Evolutionary conservation across 73 alveolate genomes (phyloP).

Genomic region (Symbiodinium natans): DNA sequence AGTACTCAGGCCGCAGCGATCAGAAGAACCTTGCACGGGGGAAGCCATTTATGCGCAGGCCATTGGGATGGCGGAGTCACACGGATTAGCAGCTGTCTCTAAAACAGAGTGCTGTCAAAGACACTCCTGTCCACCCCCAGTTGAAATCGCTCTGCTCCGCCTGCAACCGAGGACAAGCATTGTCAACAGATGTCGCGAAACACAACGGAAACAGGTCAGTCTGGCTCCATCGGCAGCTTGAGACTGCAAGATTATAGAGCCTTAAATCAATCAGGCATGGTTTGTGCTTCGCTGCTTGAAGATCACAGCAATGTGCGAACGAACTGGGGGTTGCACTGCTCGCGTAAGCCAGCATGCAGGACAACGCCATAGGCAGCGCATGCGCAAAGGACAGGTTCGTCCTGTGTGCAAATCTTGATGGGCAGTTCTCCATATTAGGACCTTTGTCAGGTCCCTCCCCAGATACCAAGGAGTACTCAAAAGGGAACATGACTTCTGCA

Average conservation of each 20-base stretch:
- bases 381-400: slow-evolving; percentile 68
- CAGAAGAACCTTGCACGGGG: neutral
- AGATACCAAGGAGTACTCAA: too few relatives aligned
- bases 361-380: slow-evolving; percentile 64
- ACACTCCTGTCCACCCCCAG: slow-evolving; percentile 57
- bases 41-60: too few relatives aligned
- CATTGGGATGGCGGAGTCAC: too few relatives aligned
- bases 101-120: slow-evolving; percentile 30
- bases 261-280: neutral
- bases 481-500: too few relatives aligned
- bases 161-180: neutral
- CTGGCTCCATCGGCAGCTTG: neutral
- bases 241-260: neutral
- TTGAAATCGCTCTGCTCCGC: neutral
- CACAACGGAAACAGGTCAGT: neutral
- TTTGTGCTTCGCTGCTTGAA: neutral
- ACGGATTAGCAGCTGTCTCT: too few relatives aligned
- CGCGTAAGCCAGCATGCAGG: slow-evolving; percentile 39
- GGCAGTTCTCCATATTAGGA: too few relatives aligned
- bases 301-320: neutral
- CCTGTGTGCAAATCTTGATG: too few relatives aligned
- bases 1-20: neutral
- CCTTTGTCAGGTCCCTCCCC: too few relatives aligned
- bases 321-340: neutral
- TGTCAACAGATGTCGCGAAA: neutral